Percentiles rank a stretch among this genome's conserved stretches.
Evolutionary conservation across 1,284 basidiomycete species (phyloP).

Genomic region (Malassezia sympodialis): DNA sequence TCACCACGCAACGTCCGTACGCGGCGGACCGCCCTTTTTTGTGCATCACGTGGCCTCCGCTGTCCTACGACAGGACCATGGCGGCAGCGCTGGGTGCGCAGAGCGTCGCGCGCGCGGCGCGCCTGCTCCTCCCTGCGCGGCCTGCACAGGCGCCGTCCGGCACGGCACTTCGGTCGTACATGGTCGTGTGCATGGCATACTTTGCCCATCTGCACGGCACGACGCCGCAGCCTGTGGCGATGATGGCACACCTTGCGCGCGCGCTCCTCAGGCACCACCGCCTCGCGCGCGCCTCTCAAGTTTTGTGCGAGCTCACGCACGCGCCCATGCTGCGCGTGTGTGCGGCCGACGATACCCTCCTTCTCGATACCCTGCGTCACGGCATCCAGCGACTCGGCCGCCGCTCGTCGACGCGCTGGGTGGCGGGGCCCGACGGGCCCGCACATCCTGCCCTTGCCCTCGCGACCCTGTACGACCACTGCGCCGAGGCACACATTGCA

Average conservation of each 20-base stretch:
- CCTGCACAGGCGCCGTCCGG: neutral
- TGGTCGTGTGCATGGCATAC: neutral
- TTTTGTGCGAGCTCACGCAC: neutral
- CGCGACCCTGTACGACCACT: slow-evolving; percentile 11
- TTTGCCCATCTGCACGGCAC: neutral
- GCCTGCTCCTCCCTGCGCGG: neutral
- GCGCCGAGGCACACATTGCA: neutral
- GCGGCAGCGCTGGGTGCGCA: neutral
- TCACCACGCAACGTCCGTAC: neutral
- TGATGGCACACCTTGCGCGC: neutral
- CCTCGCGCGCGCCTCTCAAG: neutral
- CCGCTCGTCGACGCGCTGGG: too few relatives aligned
- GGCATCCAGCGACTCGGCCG: neutral
- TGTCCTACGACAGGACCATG: neutral
- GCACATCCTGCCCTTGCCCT: slow-evolving; percentile 8
- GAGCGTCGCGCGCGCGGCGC: neutral
- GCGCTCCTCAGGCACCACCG: neutral
- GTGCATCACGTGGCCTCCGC: neutral
- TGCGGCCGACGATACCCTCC: neutral
- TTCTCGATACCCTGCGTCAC: neutral
- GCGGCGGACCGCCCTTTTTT: neutral
- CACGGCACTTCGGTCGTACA: neutral
- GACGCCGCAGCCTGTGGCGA: neutral
- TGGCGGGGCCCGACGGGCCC: neutral
- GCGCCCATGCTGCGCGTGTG: neutral